Conservation (phyloP, 2,329 filamentous ascomycete genomes). For the Talaromyces sp. region DNA sequence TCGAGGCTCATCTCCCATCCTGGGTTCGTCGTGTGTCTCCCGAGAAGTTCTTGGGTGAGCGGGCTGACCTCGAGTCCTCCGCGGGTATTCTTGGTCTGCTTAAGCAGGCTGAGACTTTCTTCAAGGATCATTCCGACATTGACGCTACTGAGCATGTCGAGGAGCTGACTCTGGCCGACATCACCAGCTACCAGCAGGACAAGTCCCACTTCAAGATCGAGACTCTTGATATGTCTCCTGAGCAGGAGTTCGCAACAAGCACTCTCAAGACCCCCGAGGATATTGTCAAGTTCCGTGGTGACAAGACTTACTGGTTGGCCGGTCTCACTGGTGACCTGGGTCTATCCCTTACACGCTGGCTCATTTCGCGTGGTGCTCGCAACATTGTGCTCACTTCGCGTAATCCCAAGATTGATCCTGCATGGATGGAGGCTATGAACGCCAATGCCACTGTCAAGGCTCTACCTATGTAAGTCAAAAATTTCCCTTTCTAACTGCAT, state of each 20-base stretch:
- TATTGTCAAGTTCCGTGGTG: not conserved
- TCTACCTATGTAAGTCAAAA: not conserved
- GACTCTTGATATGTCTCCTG: not conserved
- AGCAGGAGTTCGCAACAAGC: not conserved
- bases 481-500: too few relatives aligned
- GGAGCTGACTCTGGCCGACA: not conserved
- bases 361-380: constrained; percentile 29
- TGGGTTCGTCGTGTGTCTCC: not conserved
- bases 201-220: not conserved
- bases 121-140: not conserved
- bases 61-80: not conserved
- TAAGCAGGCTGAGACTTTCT: not conserved
- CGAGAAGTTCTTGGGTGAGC: not conserved
- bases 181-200: not conserved
- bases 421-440: constrained; percentile 21
- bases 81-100: not conserved
- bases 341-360: constrained; percentile 25
- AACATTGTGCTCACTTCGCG: constrained; percentile 30
- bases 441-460: constrained; percentile 12
- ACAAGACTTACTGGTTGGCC: constrained; percentile 4
- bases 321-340: constrained; percentile 5
- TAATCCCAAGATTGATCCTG: constrained; percentile 22
- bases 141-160: not conserved
- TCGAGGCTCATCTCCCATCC: not conserved
- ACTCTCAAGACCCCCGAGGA: not conserved